Evolutionary conservation across 2,329 filamentous ascomycete species (phyloP), one percentile per base, ranked within the genome.

Genomic region (Verticillium alfalfae): DNA sequence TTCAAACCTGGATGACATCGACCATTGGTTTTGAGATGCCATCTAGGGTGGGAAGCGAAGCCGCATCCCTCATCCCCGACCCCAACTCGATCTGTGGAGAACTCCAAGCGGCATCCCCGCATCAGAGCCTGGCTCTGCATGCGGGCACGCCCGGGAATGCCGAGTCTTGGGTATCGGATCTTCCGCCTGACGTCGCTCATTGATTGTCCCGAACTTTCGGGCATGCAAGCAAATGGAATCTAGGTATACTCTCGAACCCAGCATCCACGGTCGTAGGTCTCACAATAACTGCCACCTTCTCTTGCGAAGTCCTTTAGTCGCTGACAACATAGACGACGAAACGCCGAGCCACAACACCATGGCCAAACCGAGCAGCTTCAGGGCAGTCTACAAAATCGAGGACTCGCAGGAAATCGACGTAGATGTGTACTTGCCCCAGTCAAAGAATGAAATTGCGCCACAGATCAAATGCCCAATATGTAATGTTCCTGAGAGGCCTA

Each of bases 311-410:
- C 36, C 2, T 13, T 13, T 13, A 5, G 6, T 37, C 36, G 13
- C 36, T 13, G 36, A 52, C 8, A 10, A 10, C 2, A 13, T 8
- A 49, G 41, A 26, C 41, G 5, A 57, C 54, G 58, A 2, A 31
- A 31, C 22, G 34, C 31, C 34, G 13, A 41, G 18, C 22, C 10
- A 15, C 22, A 18, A 18, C 26, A 59, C 16, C 39, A 68, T 68
- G 67, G 61, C 64, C 10, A 57, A 16, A 45, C 60, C 58, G 31
- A 15, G 16, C 8, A 60, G 62, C n/a, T 64, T 70, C 36, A 64
- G 66, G 52, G 65, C 64, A n/a, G 66, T 72, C 22, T 73, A 73
- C 67, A 73, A 73, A 62, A 61, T 65, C 26, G 39, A 71, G 34
- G 65, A 66, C 4, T 62, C 63, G 4, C 68, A 67, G 22, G 68